phyloP scores from a whole-genome alignment of 164 flowering plant species.

The Echeveria elegans region DNA sequence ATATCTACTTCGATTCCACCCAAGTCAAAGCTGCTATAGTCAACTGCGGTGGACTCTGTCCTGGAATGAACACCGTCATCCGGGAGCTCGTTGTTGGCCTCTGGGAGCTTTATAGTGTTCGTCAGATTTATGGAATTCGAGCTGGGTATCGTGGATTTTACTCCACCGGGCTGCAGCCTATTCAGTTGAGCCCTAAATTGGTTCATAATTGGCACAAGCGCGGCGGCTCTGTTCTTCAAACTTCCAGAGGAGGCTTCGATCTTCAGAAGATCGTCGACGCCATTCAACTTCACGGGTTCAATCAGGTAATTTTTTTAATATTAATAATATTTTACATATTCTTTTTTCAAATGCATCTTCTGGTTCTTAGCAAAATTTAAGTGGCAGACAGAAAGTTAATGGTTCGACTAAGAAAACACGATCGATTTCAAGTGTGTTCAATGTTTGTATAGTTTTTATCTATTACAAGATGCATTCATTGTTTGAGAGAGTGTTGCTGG shows the following conservation, averaged over 20 bases:
- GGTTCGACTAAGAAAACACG: too few species aligned
- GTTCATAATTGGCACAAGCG: conserved; percentile 58
- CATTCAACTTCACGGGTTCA: conserved; percentile 42
- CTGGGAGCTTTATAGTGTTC: conserved; percentile 64
- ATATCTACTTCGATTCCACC: conserved; percentile 37
- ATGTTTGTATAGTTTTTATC: too few species aligned
- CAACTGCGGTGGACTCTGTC: conserved; percentile 84
- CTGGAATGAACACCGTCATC: conserved; percentile 77
- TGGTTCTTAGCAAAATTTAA: too few species aligned
- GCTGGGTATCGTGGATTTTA: conserved; percentile 83
- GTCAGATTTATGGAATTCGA: conserved; percentile 47
- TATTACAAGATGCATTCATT: too few species aligned
- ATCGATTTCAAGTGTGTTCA: too few species aligned
- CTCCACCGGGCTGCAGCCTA: conserved; percentile 31
- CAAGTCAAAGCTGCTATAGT: conserved; percentile 52
- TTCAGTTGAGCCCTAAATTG: conserved; percentile 40
- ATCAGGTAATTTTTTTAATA: conserved; percentile 50
- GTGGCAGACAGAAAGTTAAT: too few species aligned
- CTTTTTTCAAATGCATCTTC: too few species aligned
- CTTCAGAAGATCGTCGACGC: conserved; percentile 56
- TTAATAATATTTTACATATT: too few species aligned
- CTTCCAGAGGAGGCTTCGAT: conserved; percentile 81
- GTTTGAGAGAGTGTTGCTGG: background rate
- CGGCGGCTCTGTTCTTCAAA: conserved; percentile 66
- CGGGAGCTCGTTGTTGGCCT: conserved; percentile 74